Percentiles rank a stretch among this genome's conserved stretches.
Evolutionary conservation across 257 asterid genomes (phyloP).

Genomic region (Perilla frutescens): DNA sequence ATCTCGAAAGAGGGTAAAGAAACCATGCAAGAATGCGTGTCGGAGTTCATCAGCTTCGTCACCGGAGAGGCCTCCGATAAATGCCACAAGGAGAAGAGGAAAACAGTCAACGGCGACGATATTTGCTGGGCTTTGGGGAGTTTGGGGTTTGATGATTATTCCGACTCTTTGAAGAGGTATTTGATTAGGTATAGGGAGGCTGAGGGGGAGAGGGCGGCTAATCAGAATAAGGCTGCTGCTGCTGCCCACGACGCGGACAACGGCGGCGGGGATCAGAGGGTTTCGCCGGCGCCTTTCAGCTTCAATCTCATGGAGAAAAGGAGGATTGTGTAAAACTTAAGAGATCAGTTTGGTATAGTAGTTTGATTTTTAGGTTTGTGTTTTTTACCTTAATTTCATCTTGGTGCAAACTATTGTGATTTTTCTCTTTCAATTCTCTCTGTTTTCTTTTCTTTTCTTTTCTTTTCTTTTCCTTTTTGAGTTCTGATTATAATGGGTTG

Average conservation of each 20-base stretch:
- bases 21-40: conserved; percentile 64
- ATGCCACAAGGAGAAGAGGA: conserved; percentile 57
- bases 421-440: not conserved
- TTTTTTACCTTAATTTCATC: not conserved
- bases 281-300: conserved; percentile 11
- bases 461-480: not conserved
- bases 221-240: conserved; percentile 39
- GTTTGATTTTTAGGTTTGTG: not conserved
- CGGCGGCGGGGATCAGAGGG: not conserved
- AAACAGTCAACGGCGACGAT: conserved; percentile 66
- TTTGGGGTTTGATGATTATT: conserved; percentile 58
- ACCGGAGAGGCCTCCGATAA: conserved; percentile 66
- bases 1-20: conserved; percentile 63
- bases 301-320: conserved; percentile 33
- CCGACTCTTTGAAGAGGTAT: conserved; percentile 47
- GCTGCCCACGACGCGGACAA: not conserved
- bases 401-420: conserved; percentile 27
- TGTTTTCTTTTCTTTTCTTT: not conserved
- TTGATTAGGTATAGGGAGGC: conserved; percentile 50
- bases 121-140: conserved; percentile 56
- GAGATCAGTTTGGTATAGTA: not conserved
- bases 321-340: not conserved
- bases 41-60: conserved; percentile 70
- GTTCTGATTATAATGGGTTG: conserved; percentile 20
- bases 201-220: conserved; percentile 53